phyloP scores from a whole-genome alignment of 2,329 filamentous ascomycete genomes.

The Rhynchosporium secalis region DNA sequence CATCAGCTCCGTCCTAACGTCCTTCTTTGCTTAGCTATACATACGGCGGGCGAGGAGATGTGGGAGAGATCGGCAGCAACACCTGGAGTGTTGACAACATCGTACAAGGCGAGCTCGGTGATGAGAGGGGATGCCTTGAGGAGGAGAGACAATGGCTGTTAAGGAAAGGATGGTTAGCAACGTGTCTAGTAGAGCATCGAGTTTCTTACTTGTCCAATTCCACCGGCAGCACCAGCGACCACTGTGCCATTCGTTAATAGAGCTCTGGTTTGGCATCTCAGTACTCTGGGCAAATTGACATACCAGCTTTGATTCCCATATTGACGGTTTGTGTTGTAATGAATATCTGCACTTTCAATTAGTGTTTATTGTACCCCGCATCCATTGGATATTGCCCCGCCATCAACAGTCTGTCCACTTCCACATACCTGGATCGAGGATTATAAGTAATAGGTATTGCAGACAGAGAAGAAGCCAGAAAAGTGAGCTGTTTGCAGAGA shows the following conservation, averaged over 20 bases:
- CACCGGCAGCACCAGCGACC: constrained; percentile 95
- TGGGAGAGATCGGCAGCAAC: constrained; percentile 96
- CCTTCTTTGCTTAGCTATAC: constrained; percentile 42
- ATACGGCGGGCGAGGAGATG: constrained; percentile 84
- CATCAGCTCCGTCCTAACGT: constrained; percentile 41
- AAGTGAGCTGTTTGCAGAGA: constrained; percentile 1
- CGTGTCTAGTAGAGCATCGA: not conserved
- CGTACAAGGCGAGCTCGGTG: constrained; percentile 93
- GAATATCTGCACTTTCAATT: constrained; percentile 22
- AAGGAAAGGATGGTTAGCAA: constrained; percentile 25
- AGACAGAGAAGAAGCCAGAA: constrained; percentile 15
- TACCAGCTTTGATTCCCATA: constrained; percentile 63
- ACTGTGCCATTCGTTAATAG: constrained; percentile 44
- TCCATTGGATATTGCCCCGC: constrained; percentile 11
- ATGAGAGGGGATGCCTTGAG: constrained; percentile 87
- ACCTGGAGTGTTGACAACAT: constrained; percentile 98
- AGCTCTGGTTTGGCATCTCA: not conserved
- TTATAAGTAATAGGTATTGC: constrained; percentile 16
- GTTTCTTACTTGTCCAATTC: constrained; percentile 86
- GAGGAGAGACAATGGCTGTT: constrained; percentile 89
- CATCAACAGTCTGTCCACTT: not conserved
- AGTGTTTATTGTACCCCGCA: constrained; percentile 33
- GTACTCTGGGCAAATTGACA: constrained; percentile 29
- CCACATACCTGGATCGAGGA: constrained; percentile 24
- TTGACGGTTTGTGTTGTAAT: constrained; percentile 33